A percentile compares a stretch with the other conserved stretches of the same genome.
Evolutionary conservation across 352 stramenopile species (phyloP).

Genomic region (Pseudoperonospora humuli): DNA sequence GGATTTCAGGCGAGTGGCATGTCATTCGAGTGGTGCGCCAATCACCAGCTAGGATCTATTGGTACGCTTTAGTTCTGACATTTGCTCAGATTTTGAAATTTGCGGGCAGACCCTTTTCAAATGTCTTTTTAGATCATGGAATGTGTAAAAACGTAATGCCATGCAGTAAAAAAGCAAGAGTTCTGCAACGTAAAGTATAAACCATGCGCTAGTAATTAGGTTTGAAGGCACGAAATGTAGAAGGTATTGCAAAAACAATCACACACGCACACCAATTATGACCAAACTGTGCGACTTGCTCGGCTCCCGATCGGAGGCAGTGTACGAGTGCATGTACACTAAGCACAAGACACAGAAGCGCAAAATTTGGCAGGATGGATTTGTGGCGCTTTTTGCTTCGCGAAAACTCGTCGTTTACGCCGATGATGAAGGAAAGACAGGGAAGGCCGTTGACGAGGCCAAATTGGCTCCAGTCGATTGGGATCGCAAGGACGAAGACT

Average conservation of each 20-base stretch:
- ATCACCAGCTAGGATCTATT: constrained; percentile 7
- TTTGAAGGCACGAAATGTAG: too few species aligned
- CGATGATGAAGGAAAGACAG: constrained; percentile 28
- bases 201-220: too few species aligned
- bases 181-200: too few species aligned
- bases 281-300: constrained; percentile 49
- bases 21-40: neutral
- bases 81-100: too few species aligned
- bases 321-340: constrained; percentile 81
- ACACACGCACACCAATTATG: constrained; percentile 29
- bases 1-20: constrained; percentile 1
- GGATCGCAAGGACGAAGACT: constrained; percentile 57
- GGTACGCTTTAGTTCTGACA: too few species aligned
- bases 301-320: constrained; percentile 32
- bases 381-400: constrained; percentile 44
- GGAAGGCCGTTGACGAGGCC: constrained; percentile 48
- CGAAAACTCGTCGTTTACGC: constrained; percentile 55
- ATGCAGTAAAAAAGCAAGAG: too few species aligned
- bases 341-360: constrained; percentile 85
- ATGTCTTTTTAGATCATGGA: too few species aligned
- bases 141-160: too few species aligned
- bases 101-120: too few species aligned
- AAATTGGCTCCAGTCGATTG: constrained; percentile 45
- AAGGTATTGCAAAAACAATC: too few species aligned
- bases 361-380: constrained; percentile 79